These are phyloP conservation scores for Neofusicoccum kwambonambiense DNA, from an alignment of 2,329 filamentous ascomycete species.

Conservation along the genomic window DNA sequence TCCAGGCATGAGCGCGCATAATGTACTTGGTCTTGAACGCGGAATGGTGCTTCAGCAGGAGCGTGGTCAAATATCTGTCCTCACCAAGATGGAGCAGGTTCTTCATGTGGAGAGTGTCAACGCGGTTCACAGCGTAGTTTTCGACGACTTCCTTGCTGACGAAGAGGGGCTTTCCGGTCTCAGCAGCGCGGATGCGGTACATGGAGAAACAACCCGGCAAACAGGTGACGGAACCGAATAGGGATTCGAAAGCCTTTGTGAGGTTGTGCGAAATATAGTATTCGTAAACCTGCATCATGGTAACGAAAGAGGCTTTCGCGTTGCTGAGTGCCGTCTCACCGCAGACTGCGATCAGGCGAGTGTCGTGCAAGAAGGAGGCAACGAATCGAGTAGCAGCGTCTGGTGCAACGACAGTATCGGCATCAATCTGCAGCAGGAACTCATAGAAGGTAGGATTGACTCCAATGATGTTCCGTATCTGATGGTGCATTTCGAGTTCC, in stretches of 20 bases:
- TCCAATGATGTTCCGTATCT: conserved; percentile 97
- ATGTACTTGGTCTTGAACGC: conserved; percentile 99
- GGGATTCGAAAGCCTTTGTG: conserved; percentile 92
- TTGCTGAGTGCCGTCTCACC: conserved; percentile 94
- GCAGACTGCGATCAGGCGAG: conserved; percentile 87
- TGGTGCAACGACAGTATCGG: conserved; percentile 87
- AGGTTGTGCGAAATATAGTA: conserved; percentile 99
- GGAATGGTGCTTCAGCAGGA: conserved; percentile 86
- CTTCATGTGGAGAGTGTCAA: conserved; percentile 98
- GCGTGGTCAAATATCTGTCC: conserved; percentile 93
- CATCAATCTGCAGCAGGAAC: conserved; percentile 93
- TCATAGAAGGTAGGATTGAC: conserved; percentile 99
- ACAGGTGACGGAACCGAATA: conserved; percentile 97
- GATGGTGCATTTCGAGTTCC: conserved; percentile 97
- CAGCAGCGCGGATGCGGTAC: conserved; percentile 94
- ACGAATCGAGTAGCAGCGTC: conserved; percentile 93
- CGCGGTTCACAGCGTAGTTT: conserved; percentile 84
- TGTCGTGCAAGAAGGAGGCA: conserved; percentile 85
- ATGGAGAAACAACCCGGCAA: conserved; percentile 98
- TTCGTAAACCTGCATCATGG: conserved; percentile 99
- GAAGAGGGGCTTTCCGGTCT: conserved; percentile 93
- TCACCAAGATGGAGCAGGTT: conserved; percentile 95
- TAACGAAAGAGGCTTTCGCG: conserved; percentile 87
- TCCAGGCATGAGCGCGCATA: conserved; percentile 89
- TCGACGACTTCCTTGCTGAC: conserved; percentile 91